Base-by-base conservation (phyloP, 768 basidiomycete genomes). In the Naganishia vaughanmartiniae region DNA sequence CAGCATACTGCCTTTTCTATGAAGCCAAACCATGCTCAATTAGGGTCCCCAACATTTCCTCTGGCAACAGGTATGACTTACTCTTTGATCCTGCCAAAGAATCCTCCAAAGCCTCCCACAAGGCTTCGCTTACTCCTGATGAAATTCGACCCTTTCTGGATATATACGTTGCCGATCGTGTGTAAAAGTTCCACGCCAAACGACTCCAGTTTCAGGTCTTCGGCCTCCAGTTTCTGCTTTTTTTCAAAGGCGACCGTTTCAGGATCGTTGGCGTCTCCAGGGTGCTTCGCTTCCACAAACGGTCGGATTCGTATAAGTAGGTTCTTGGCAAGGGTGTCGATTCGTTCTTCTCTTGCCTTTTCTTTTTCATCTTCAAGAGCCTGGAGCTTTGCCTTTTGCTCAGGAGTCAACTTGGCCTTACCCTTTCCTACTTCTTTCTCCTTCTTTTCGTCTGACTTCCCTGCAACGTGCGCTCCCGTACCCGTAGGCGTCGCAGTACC, bases 161-260 rank as follows among this genome's bases (percentile, higher is more conserved):
- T 89, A 79, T 99, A 99, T 30, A 95, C 89, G 53, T 86, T 88
- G 1, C 93, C 91, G 73, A 96, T 94, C 15, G 92, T 89, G 77
- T 96, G 93, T 31, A 95, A 82, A 46, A 95, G 86, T 89, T 97
- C 95, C 28, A 98, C 89, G 57, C 96, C 96, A 81, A 99, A 99
- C 74, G 91, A 93, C 84, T 99, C 95, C 66, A 97, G 82, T 83
- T 97, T 97, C 75, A 99, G 79, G 83, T 99, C 96, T 68, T 95
- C 93, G 0, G 91, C 92, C 81, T 99, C 96, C 33, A 86, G 83
- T 76, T 82, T 85, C 79, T 95, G 90, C 80, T 85, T 87, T 65
- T 85, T 84, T 80, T 91, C 89, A 76, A 93, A 99, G 19, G 85
- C 84, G 58, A 81, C 81, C 14, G 91, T 92, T 84, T 98, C 96